These are phyloP conservation scores for Tilletiaria anomala DNA, from an alignment of 1,284 basidiomycete genomes.

Conservation along the genomic window DNA sequence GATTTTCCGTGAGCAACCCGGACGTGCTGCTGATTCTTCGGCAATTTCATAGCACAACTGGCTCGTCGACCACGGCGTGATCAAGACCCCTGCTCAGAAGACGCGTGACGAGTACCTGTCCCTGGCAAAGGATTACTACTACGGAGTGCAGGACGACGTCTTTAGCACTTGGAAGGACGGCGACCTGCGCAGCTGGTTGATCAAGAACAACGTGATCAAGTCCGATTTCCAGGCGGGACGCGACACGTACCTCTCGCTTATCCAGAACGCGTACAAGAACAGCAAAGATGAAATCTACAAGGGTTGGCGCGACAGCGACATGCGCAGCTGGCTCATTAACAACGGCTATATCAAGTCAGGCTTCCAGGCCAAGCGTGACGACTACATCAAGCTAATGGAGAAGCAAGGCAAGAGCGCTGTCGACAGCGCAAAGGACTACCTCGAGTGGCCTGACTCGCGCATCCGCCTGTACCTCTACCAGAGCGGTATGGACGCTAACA, in stretches of 20 bases:
- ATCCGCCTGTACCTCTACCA: slow-evolving; percentile 25
- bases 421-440: slow-evolving; percentile 24
- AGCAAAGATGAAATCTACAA: slow-evolving; percentile 18
- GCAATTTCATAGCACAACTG: slow-evolving; percentile 25
- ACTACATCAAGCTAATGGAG: slow-evolving; percentile 17
- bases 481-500: slow-evolving; percentile 18
- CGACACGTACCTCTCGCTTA: slow-evolving; percentile 19
- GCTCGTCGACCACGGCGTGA: slow-evolving; percentile 31
- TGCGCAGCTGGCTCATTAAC: slow-evolving; percentile 11
- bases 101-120: slow-evolving; percentile 24
- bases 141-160: slow-evolving; percentile 19
- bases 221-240: slow-evolving; percentile 20
- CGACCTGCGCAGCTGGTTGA: slow-evolving; percentile 27
- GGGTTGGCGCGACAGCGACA: slow-evolving; percentile 25
- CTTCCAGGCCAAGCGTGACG: slow-evolving; percentile 25
- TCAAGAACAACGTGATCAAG: slow-evolving; percentile 27
- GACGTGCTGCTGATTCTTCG: too few relatives aligned
- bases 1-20: too few relatives aligned
- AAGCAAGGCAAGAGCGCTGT: slow-evolving; percentile 3
- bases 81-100: slow-evolving; percentile 20
- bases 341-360: slow-evolving; percentile 25
- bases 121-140: slow-evolving; percentile 33
- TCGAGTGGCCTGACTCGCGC: slow-evolving; percentile 30
- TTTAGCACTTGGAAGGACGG: slow-evolving; percentile 31
- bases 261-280: slow-evolving; percentile 22